Evolutionary conservation across 2,329 filamentous ascomycete genomes (phyloP), one percentile per base, ranked within the genome.

Genomic region (Epichloe coenophiala): DNA sequence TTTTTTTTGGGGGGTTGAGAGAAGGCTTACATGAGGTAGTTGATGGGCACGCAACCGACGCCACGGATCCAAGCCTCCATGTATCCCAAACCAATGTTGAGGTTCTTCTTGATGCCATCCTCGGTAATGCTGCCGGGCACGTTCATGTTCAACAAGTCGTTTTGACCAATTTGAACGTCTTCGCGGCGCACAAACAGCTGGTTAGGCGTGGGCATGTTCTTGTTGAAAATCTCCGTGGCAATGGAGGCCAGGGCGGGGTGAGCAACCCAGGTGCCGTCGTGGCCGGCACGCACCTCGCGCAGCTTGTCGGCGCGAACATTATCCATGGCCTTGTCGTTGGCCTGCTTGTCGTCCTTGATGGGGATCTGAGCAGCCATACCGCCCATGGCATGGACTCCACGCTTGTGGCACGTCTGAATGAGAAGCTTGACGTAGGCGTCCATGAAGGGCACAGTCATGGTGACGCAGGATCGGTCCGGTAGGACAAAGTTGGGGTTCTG

Each of bases 361-460:
- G 93, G 93, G 63, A 98, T 98, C 71, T 97, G 93, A 39, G 93
- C 93, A 3, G 91, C 91, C 93, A 98, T 97, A 58, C 93, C 93
- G 59, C 93, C 83, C 93, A 97, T 97, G 57, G 93, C 93, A 70
- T 97, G 93, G n/a, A 97, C 93, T 50, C 90, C 89, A 60, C 93
- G 84, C 66, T 83, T 85, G 71, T 98, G 93, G 76, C 93, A 98
- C 51, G 93, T 97, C 78, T 96, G 91, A 72, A 98, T 96, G 58
- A 98, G 80, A 40, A 97, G 82, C 71, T 93, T 94, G 63, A 97
- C 73, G 63, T 98, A 98, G 46, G 93, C 81, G 60, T 97, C 80
- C 93, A 98, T 97, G 72, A 98, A 98, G 12, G 93, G 93, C 2
- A 91, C 86, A 12, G 90, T 97, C 93, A 98, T 97, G 60, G 93